These are phyloP conservation scores for Protoeuglena noctilucae DNA, from an alignment of 139 green algal species.

Conservation along the genomic window DNA sequence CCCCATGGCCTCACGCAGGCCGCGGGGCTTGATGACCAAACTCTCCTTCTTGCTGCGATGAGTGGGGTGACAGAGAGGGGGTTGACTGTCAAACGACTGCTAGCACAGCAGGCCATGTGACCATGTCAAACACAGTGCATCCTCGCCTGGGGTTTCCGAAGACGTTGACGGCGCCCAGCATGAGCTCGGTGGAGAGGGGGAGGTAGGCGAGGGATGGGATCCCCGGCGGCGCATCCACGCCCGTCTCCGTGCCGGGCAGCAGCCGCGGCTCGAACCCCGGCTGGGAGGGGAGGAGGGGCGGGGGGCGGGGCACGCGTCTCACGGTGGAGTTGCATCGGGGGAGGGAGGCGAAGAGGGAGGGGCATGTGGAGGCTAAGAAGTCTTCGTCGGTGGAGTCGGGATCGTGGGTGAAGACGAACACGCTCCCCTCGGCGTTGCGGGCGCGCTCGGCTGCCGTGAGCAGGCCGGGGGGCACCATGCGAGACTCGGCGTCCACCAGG, in stretches of 20 bases:
- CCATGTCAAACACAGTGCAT: background rate
- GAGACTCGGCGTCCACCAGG: constrained; percentile 50
- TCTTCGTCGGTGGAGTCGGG: constrained; percentile 19
- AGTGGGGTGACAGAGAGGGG: background rate
- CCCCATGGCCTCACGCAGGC: too few relatives aligned
- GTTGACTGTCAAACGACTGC: background rate
- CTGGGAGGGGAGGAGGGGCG: constrained; percentile 5
- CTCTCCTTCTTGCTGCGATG: constrained; percentile 7
- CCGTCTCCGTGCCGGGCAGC: constrained; percentile 32
- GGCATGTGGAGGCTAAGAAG: constrained; percentile 53
- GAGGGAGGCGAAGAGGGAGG: constrained; percentile 10
- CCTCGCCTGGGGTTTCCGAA: constrained; percentile 8
- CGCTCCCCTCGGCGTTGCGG: constrained; percentile 50
- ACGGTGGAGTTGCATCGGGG: constrained; percentile 16
- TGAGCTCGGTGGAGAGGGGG: constrained; percentile 9
- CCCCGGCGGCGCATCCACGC: constrained; percentile 27
- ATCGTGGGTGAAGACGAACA: constrained; percentile 46
- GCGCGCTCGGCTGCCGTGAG: constrained; percentile 29
- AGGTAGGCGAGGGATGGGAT: constrained; percentile 59
- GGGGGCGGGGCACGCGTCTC: background rate
- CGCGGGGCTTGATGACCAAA: too few relatives aligned
- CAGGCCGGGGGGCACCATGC: constrained; percentile 37
- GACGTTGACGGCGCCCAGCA: constrained; percentile 9
- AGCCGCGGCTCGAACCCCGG: constrained; percentile 43
- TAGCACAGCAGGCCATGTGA: background rate